Evolutionary conservation across 2,329 filamentous ascomycete species (phyloP).

Genomic region (Sporothrix curviconia): DNA sequence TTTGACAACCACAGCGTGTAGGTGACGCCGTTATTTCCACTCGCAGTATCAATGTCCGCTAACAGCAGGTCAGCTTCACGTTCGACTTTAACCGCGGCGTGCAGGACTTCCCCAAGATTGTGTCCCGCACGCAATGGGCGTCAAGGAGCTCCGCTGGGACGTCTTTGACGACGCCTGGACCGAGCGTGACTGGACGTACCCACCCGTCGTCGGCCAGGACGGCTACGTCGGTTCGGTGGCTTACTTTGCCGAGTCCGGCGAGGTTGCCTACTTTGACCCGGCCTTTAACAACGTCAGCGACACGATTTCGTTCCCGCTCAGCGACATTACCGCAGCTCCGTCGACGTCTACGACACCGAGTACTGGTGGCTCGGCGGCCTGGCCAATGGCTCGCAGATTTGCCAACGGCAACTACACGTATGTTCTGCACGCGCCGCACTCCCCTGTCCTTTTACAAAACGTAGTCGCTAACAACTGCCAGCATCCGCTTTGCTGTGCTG

Average conservation of each 20-base stretch:
- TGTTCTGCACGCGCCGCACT: too few species aligned
- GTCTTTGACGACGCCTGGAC: conserved; percentile 21
- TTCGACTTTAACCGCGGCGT: conserved; percentile 23
- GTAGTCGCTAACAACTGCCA: too few species aligned
- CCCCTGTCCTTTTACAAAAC: too few species aligned
- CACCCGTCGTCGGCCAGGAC: conserved; percentile 21
- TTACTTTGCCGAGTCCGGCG: not conserved
- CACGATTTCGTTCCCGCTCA: conserved; percentile 18
- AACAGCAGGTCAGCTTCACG: conserved; percentile 8
- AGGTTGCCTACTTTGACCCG: not conserved
- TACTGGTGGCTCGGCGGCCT: conserved; percentile 20
- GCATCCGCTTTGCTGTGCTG: conserved; percentile 7
- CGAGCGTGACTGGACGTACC: conserved; percentile 23
- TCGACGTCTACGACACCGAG: conserved; percentile 17
- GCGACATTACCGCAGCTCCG: conserved; percentile 18
- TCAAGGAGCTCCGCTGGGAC: conserved; percentile 27
- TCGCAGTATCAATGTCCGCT: not conserved
- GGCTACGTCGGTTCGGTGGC: conserved; percentile 23
- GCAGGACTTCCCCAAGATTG: conserved; percentile 27
- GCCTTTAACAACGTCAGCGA: conserved; percentile 8
- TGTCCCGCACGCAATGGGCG: conserved; percentile 13
- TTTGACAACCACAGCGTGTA: conserved; percentile 7
- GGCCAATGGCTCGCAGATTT: conserved; percentile 27
- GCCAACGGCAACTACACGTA: conserved; percentile 27
- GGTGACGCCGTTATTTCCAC: not conserved